phyloP scores from a whole-genome alignment of 1,284 basidiomycete species.

The Agroathelia rolfsii region DNA sequence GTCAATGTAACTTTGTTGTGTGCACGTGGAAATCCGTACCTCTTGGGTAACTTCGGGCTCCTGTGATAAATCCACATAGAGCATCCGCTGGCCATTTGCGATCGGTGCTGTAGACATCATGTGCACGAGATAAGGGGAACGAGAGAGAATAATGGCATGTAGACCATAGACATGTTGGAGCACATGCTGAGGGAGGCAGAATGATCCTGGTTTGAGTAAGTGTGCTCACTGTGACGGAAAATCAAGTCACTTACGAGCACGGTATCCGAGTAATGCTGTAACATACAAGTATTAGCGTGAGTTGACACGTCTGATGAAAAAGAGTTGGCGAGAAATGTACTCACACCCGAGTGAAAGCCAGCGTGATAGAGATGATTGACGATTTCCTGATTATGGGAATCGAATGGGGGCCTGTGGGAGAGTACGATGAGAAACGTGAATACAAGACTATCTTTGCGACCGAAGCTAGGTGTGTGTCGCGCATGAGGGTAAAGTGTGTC shows the following conservation, averaged over 20 bases:
- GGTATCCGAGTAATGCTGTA: constrained; percentile 72
- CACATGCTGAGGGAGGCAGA: constrained; percentile 46
- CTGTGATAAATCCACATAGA: constrained; percentile 68
- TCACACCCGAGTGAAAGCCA: constrained; percentile 71
- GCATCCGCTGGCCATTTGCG: constrained; percentile 45
- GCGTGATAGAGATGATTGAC: constrained; percentile 66
- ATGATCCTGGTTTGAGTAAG: constrained; percentile 10
- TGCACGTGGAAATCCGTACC: constrained; percentile 35
- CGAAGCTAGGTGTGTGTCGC: too few species aligned
- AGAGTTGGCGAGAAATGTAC: constrained; percentile 19
- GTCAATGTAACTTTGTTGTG: constrained; percentile 13
- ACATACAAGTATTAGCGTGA: constrained; percentile 8
- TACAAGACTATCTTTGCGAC: too few species aligned
- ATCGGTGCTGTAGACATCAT: constrained; percentile 69
- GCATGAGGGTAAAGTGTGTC: too few species aligned
- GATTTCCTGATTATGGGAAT: constrained; percentile 60
- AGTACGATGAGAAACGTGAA: too few species aligned
- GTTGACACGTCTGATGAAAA: constrained; percentile 10
- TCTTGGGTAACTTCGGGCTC: constrained; percentile 76
- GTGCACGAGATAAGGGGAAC: constrained; percentile 78
- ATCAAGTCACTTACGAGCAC: constrained; percentile 45
- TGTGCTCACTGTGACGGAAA: constrained; percentile 10
- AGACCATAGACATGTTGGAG: constrained; percentile 65
- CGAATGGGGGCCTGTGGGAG: constrained; percentile 32
- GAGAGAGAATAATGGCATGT: constrained; percentile 75